A percentile compares a stretch with the other conserved stretches of the same genome.
Evolutionary conservation across 768 basidiomycete genomes (phyloP).

Genomic region (Jaapia argillacea): DNA sequence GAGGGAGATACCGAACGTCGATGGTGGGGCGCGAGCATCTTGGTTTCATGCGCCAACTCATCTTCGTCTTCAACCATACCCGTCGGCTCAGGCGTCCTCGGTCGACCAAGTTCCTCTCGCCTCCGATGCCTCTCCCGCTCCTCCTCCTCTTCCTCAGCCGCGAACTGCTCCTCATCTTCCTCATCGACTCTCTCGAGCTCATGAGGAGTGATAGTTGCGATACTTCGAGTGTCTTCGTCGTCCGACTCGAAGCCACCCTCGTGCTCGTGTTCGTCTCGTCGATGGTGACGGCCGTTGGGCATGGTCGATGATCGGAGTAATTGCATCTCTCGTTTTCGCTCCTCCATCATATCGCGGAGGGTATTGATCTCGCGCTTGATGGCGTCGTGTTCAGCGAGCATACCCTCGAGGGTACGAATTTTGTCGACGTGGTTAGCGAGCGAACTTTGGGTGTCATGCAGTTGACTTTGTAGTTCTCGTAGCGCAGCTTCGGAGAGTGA

Average conservation of each 20-base stretch:
- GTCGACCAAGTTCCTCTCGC: slow-evolving; percentile 54
- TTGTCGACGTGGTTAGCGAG: slow-evolving; percentile 74
- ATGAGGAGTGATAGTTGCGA: slow-evolving; percentile 61
- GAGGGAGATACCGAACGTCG: neutral
- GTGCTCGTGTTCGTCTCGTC: slow-evolving; percentile 3
- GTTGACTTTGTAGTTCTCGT: slow-evolving; percentile 68
- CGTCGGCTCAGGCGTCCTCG: slow-evolving; percentile 75
- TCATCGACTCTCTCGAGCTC: slow-evolving; percentile 66
- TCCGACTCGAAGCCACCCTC: slow-evolving; percentile 22
- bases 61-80: slow-evolving; percentile 41
- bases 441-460: slow-evolving; percentile 74
- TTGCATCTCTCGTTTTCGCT: slow-evolving; percentile 43
- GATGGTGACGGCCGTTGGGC: neutral
- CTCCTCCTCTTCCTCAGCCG: slow-evolving; percentile 27
- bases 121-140: slow-evolving; percentile 36
- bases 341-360: slow-evolving; percentile 65
- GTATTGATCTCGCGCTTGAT: slow-evolving; percentile 70
- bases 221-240: slow-evolving; percentile 58
- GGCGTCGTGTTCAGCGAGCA: slow-evolving; percentile 76
- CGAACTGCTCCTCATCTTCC: slow-evolving; percentile 55
- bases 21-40: neutral
- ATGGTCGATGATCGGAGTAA: slow-evolving; percentile 12
- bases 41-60: slow-evolving; percentile 20
- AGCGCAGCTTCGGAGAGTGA: slow-evolving; percentile 25
- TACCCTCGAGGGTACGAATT: slow-evolving; percentile 72